Base-by-base conservation (phyloP, 2,329 filamentous ascomycete species). In the Neophaeococcomyces mojaviensis region DNA sequence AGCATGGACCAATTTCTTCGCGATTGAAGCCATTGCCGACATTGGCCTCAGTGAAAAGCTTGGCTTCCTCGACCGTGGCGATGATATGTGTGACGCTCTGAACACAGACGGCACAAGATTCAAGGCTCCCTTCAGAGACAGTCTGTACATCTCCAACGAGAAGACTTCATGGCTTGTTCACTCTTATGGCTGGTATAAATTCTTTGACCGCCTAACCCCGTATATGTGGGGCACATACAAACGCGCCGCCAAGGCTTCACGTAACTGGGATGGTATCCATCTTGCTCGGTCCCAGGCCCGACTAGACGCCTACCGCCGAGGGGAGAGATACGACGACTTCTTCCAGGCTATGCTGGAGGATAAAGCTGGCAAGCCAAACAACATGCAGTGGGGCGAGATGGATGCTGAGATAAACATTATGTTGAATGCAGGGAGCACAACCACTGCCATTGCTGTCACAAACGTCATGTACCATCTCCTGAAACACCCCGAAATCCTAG, bases 281-380 rank as follows among this genome's bases (percentile, higher is more conserved):
- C 59, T 64, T 15, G 65, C 69, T 39, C 68, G 68, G 2, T 64
- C 71, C 1, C 64, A 60, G 1, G 55, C 68, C 30, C 65, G 73
- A 1, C 55, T 75, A n/a, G 54, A 65, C 45, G 61, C 71, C 3
- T 74, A 76, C 51, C 58, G 65, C 15, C 59, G 57, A 0, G 73
- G 73, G 13, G 74, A 78, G 59, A 71, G 71, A 49, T 62, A 76
- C 0, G 68, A 73, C 41, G 76, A 78, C 51, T 76, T 78, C 58
- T 77, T 78, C 62, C 63, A 69, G 39, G 63, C 66, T 1, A 54
- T 78, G 13, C 73, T 78, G 70, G 68, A 69, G 19, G 63, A 69
- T 38, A 68, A 62, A 41, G 59, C 64, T 16, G 68, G 66, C 5
- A 56, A 56, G 3, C 55, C 65, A 3, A 59, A 67, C 37, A 57